Conservation (phyloP, 352 stramenopile species). For the Phytophthora foliorum region DNA sequence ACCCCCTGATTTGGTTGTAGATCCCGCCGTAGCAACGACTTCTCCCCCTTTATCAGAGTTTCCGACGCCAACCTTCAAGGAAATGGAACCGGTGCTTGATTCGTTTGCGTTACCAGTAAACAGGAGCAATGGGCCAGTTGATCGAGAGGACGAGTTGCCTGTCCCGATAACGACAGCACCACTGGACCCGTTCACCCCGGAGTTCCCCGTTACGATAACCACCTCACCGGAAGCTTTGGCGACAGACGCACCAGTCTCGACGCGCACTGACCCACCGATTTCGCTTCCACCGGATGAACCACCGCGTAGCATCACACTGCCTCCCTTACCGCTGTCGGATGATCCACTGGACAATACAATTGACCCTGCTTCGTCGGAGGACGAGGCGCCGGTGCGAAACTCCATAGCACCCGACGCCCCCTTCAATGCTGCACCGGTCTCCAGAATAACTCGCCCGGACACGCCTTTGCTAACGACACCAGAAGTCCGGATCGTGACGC, state of each 20-base stretch:
- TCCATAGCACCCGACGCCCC: slow-evolving; percentile 50
- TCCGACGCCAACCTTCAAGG: slow-evolving; percentile 45
- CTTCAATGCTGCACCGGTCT: slow-evolving; percentile 35
- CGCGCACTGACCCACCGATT: slow-evolving; percentile 53
- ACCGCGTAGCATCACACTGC: slow-evolving; percentile 40
- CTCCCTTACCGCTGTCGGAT: slow-evolving; percentile 44
- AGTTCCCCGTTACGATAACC: slow-evolving; percentile 47
- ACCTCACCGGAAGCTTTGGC: slow-evolving; percentile 58
- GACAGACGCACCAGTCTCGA: slow-evolving; percentile 55
- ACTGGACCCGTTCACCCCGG: slow-evolving; percentile 47
- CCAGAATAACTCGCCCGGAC: slow-evolving; percentile 44
- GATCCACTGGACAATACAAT: slow-evolving; percentile 48
- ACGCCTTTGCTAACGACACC: slow-evolving; percentile 17
- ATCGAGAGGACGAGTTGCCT: slow-evolving; percentile 48
- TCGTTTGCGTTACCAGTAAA: slow-evolving; percentile 49
- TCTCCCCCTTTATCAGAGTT: slow-evolving; percentile 37
- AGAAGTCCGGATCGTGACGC: slow-evolving; percentile 51
- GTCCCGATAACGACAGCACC: slow-evolving; percentile 61
- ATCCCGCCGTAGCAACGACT: slow-evolving; percentile 40
- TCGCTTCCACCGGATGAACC: slow-evolving; percentile 47
- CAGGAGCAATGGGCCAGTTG: slow-evolving; percentile 58
- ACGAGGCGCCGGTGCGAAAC: slow-evolving; percentile 51
- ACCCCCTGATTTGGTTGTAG: slow-evolving; percentile 43
- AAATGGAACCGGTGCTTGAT: slow-evolving; percentile 51
- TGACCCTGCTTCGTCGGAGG: slow-evolving; percentile 32